Percentiles rank a stretch among this genome's conserved stretches.
Conservation (phyloP, 768 basidiomycete genomes). For the Russula olivacea region DNA sequence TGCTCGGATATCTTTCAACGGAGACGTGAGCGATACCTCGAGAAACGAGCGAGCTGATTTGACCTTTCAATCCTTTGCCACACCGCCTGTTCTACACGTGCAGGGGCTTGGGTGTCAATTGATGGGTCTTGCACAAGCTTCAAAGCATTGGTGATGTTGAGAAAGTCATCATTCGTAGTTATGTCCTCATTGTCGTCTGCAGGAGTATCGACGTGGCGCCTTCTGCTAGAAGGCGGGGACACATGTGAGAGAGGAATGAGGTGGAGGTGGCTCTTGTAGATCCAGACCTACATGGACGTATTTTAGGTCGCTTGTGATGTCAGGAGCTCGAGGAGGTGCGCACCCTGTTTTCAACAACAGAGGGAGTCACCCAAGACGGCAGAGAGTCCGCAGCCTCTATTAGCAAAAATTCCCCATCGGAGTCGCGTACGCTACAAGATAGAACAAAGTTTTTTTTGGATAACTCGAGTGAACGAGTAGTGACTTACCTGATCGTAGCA, state of each 20-base stretch:
- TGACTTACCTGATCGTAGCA: slow-evolving; percentile 64
- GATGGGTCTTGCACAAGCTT: slow-evolving; percentile 49
- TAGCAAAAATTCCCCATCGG: slow-evolving; percentile 91
- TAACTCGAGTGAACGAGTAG: background rate
- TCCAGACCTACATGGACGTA: slow-evolving; percentile 70
- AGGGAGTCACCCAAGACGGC: slow-evolving; percentile 86
- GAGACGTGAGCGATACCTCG: background rate
- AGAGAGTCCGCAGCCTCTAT: slow-evolving; percentile 92
- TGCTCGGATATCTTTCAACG: slow-evolving; percentile 58
- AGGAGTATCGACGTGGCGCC: slow-evolving; percentile 37
- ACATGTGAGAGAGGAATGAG: slow-evolving; percentile 75
- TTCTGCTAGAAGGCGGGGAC: slow-evolving; percentile 58
- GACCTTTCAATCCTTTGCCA: slow-evolving; percentile 69
- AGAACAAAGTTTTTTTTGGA: background rate
- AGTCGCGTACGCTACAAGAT: slow-evolving; percentile 61
- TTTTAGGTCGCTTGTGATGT: background rate
- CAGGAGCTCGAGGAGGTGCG: slow-evolving; percentile 34
- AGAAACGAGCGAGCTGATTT: slow-evolving; percentile 1
- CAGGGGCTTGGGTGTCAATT: slow-evolving; percentile 54
- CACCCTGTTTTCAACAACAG: slow-evolving; percentile 90
- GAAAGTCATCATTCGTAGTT: slow-evolving; percentile 43
- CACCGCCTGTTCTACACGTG: slow-evolving; percentile 54
- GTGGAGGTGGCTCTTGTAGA: slow-evolving; percentile 75
- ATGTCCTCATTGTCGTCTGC: slow-evolving; percentile 47
- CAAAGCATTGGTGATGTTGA: slow-evolving; percentile 59